Conservation (phyloP, 768 basidiomycete genomes). For the Fomitopsis serialis region DNA sequence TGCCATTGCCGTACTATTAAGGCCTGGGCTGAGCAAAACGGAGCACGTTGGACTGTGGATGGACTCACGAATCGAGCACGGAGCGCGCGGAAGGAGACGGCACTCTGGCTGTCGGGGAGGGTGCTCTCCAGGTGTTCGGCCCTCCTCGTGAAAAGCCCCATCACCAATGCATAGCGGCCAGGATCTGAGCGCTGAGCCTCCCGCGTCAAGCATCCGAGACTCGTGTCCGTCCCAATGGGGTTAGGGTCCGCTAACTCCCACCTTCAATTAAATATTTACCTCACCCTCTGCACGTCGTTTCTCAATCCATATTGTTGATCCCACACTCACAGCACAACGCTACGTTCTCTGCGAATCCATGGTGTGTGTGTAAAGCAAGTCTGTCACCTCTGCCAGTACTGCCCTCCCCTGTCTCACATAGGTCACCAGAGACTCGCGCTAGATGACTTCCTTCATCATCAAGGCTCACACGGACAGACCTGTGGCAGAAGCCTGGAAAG, state of each 20-base stretch:
- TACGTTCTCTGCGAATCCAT: too few species aligned
- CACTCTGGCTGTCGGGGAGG: constrained; percentile 9
- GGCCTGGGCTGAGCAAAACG: constrained; percentile 5
- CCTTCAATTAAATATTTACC: too few species aligned
- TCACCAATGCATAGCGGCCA: constrained; percentile 26
- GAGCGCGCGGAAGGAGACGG: constrained; percentile 25
- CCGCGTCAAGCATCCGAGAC: background rate
- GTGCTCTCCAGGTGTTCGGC: constrained; percentile 20
- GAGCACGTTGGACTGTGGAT: constrained; percentile 3
- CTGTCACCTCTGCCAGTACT: too few species aligned
- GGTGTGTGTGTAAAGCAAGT: too few species aligned
- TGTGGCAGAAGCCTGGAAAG: constrained; percentile 43
- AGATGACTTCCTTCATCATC: constrained; percentile 75
- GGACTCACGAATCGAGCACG: constrained; percentile 34
- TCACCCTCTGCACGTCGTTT: too few species aligned
- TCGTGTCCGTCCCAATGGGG: background rate
- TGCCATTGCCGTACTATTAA: constrained; percentile 26
- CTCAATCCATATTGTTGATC: too few species aligned
- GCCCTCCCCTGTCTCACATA: too few species aligned
- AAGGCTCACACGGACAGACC: constrained; percentile 48
- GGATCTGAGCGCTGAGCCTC: background rate
- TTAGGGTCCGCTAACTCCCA: background rate
- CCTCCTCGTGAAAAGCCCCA: constrained; percentile 37
- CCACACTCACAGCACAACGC: too few species aligned
- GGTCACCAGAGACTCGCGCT: background rate